phyloP scores from a whole-genome alignment of 805 yeast genomes.

The Jamesozyma rosinii region DNA sequence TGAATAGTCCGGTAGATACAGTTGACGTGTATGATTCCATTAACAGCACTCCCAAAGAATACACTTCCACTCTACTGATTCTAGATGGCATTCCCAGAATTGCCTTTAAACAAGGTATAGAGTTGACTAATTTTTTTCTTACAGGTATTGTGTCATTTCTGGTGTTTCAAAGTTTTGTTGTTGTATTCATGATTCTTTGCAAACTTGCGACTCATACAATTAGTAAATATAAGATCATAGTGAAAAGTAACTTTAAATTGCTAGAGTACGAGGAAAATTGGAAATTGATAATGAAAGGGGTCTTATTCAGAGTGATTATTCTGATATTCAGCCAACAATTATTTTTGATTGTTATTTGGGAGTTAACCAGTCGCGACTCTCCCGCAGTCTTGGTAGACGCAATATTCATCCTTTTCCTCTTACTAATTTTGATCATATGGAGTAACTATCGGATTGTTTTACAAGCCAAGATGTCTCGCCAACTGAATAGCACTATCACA shows the following conservation, averaged over 20 bases:
- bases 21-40: slow-evolving; percentile 50
- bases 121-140: slow-evolving; percentile 73
- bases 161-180: slow-evolving; percentile 57
- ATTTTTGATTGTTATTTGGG: slow-evolving; percentile 76
- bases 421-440: slow-evolving; percentile 50
- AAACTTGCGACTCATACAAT: slow-evolving; percentile 62
- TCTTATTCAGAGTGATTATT: slow-evolving; percentile 63
- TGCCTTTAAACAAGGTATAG: slow-evolving; percentile 73
- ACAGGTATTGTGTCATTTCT: slow-evolving; percentile 80
- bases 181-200: slow-evolving; percentile 48
- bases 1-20: slow-evolving; percentile 43
- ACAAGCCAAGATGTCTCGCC: slow-evolving; percentile 63
- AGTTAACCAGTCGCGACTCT: slow-evolving; percentile 73
- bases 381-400: slow-evolving; percentile 77
- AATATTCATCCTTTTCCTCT: slow-evolving; percentile 50
- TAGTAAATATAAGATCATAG: slow-evolving; percentile 41
- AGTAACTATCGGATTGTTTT: slow-evolving; percentile 66
- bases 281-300: slow-evolving; percentile 75
- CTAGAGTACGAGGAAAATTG: slow-evolving; percentile 71
- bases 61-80: slow-evolving; percentile 62
- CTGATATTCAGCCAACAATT: slow-evolving; percentile 83
- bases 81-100: slow-evolving; percentile 89
- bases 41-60: slow-evolving; percentile 49
- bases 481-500: slow-evolving; percentile 80
- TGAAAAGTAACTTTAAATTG: slow-evolving; percentile 52